These are phyloP conservation scores for Petunia axillaris DNA, from an alignment of 257 asterid genomes.

Conservation along the genomic window DNA sequence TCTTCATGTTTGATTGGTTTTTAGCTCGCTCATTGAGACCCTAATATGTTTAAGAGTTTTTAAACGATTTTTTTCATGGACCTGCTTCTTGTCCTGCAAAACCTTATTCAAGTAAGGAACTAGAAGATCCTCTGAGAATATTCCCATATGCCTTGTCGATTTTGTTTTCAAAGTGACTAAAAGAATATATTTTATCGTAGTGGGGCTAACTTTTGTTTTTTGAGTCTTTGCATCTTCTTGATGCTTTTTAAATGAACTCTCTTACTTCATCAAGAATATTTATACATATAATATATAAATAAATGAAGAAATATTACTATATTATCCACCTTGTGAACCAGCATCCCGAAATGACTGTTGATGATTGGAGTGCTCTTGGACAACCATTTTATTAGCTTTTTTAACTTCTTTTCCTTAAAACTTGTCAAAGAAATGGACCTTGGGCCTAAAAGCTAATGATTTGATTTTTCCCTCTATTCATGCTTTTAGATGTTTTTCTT, in stretches of 20 bases:
- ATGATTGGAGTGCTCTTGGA: conserved; percentile 14
- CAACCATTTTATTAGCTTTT: background rate
- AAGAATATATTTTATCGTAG: background rate
- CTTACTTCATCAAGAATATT: too few species aligned
- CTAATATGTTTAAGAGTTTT: background rate
- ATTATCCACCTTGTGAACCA: conserved; percentile 9
- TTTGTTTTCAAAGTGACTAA: conserved; percentile 13
- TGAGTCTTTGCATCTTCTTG: too few species aligned
- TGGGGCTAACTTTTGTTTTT: too few species aligned
- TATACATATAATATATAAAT: too few species aligned
- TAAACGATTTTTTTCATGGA: background rate
- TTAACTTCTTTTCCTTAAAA: background rate
- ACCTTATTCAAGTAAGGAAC: background rate
- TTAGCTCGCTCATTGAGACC: background rate
- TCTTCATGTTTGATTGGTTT: background rate
- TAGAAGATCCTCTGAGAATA: conserved; percentile 16
- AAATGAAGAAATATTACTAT: too few species aligned
- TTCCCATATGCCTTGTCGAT: conserved; percentile 9
- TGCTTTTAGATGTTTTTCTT: conserved; percentile 24
- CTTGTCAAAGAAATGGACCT: too few species aligned
- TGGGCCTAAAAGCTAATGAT: conserved; percentile 5
- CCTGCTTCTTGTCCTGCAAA: background rate
- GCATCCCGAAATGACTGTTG: background rate
- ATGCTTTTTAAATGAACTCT: too few species aligned
- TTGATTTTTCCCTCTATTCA: background rate